Conservation (phyloP, 2,329 filamentous ascomycete genomes). For the Sordariomycetes sp. region DNA sequence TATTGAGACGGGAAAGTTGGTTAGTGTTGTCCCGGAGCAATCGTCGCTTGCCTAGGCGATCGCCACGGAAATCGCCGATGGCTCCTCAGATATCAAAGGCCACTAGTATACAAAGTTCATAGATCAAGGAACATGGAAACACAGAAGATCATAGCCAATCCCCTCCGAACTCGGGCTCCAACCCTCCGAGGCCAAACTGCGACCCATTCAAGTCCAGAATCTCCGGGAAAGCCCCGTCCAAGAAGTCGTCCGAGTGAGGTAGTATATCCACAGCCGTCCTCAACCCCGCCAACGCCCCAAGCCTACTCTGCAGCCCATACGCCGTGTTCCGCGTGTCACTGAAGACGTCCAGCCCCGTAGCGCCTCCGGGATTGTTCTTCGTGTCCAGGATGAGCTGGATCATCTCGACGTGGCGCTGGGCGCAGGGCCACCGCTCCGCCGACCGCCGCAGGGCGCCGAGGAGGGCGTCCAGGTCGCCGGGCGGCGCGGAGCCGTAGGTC, state of each 20-base stretch:
- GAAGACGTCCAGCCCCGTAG: background rate
- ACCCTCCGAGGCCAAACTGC: background rate
- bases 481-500: background rate
- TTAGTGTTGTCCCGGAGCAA: background rate
- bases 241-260: background rate
- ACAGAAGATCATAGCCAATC: background rate
- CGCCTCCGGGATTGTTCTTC: background rate
- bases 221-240: background rate
- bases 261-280: background rate
- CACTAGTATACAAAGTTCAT: background rate
- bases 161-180: background rate
- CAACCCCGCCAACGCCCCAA: background rate
- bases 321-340: background rate
- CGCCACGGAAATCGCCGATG: background rate
- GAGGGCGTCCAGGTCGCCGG: background rate
- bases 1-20: conserved; percentile 46
- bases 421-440: background rate
- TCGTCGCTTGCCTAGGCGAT: background rate
- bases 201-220: background rate
- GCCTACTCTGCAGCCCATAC: background rate
- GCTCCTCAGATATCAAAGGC: too few relatives aligned
- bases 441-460: background rate
- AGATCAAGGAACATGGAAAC: background rate
- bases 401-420: background rate
- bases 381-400: background rate